Base-by-base conservation (phyloP, 2,329 filamentous ascomycete genomes). In the Ascochyta koolunga region DNA sequence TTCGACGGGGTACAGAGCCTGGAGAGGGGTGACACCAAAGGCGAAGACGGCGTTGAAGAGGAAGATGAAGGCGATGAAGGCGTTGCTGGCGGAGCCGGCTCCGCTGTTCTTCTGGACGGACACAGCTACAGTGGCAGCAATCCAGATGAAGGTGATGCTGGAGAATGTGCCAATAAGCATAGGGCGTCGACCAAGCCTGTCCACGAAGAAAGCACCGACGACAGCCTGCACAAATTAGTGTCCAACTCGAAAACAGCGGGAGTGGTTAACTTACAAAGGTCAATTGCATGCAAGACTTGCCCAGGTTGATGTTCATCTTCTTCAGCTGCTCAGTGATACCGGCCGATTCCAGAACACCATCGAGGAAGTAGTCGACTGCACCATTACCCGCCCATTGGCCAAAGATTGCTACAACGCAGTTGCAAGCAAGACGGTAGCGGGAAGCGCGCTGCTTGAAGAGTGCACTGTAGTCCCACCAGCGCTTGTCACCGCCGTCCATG, bases 1-100 rank as follows among this genome's bases (percentile, higher is more conserved):
- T 57, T 82, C 79, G n/a, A 80, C 78, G 0, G 78, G 76, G 59
- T 81, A 82, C 2, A 82, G 59, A 11, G 77, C 77, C 60, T 79
- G 78, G 16, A 81, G 65, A 2, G 79, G 78, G 6, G 77, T 79
- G 50, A 77, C 79, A 5, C 73, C 74, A 6, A 71, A 68, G 6
- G 67, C 63, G 50, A 68, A 74, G 32, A 76, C 60, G 48, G 76
- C 73, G 21, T 76, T 76, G 56, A 78, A 79, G 25, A 79, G 72
- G 60, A 78, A 78, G 51, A 80, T 72, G 54, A 79, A 73, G 11
- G 69, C 70, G 27, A 74, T 66, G 3, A 69, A 68, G 15, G 63
- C 70, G 22, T 72, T 60, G 37, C 56, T 58, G 19, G 65, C 55
- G 8, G 64, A n/a, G 11, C 53, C 40, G 21, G 58, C 48, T 7